These are phyloP conservation scores for Ustilago xerochloae DNA, from an alignment of 1,284 basidiomycete genomes.

Conservation along the genomic window DNA sequence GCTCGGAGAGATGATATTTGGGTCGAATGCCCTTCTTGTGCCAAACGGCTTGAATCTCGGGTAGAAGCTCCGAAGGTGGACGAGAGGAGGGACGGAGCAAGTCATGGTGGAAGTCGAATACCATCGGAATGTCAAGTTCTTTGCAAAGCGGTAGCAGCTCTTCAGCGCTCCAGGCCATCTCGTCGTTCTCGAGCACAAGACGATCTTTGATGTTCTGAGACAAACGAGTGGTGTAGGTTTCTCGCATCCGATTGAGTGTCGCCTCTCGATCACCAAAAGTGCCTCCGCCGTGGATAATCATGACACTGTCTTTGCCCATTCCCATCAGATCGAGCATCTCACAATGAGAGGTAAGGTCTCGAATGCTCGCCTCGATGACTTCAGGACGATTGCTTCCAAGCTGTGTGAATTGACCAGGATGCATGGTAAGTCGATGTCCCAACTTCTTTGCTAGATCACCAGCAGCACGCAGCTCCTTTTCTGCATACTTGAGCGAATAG, in stretches of 20 bases:
- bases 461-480: constrained; percentile 73
- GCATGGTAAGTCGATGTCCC: constrained; percentile 83
- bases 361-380: constrained; percentile 80
- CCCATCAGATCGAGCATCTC: constrained; percentile 88
- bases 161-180: constrained; percentile 87
- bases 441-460: constrained; percentile 81
- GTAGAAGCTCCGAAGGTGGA: constrained; percentile 73
- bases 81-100: constrained; percentile 66
- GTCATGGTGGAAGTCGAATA: constrained; percentile 66
- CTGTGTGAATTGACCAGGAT: constrained; percentile 86
- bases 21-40: constrained; percentile 77
- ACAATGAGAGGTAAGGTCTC: constrained; percentile 84
- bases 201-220: constrained; percentile 77
- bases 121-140: constrained; percentile 81
- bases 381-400: constrained; percentile 79
- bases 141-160: constrained; percentile 85
- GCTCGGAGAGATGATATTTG: constrained; percentile 88
- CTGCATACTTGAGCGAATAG: constrained; percentile 80
- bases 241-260: constrained; percentile 79
- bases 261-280: constrained; percentile 81
- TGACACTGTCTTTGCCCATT: constrained; percentile 78
- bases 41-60: constrained; percentile 81
- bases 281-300: constrained; percentile 78
- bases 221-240: constrained; percentile 75
- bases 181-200: constrained; percentile 90